Evolutionary conservation across 2,329 filamentous ascomycete genomes (phyloP).

Genomic region (Aspergillus puulaauensis): DNA sequence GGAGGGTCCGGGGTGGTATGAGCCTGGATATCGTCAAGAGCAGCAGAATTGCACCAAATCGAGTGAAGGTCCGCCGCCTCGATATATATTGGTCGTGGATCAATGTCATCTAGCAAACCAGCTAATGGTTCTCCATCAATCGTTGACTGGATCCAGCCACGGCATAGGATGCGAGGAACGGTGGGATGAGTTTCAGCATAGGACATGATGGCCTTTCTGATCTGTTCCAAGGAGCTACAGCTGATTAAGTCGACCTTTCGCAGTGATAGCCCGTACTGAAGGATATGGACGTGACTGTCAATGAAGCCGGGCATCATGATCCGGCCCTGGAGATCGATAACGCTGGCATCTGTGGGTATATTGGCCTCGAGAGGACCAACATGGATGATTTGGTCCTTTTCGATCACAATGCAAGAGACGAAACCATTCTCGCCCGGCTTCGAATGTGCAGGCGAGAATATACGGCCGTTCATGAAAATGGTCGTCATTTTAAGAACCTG

Average conservation of each 20-base stretch:
- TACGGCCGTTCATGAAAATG: slow-evolving; percentile 1
- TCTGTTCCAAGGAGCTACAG: slow-evolving; percentile 43
- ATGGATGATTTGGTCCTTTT: slow-evolving; percentile 40
- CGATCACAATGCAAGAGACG: slow-evolving; percentile 33
- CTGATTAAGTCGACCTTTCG: slow-evolving; percentile 44
- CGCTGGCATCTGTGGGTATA: slow-evolving; percentile 14
- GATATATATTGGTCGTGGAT: slow-evolving; percentile 50
- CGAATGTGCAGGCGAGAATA: not conserved
- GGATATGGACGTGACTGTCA: slow-evolving; percentile 44
- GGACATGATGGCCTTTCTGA: slow-evolving; percentile 38
- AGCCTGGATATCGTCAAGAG: slow-evolving; percentile 45
- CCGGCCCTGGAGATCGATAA: slow-evolving; percentile 35
- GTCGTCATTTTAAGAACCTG: not conserved
- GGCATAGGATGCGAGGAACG: slow-evolving; percentile 45
- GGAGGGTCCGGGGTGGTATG: slow-evolving; percentile 41
- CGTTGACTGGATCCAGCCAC: slow-evolving; percentile 51
- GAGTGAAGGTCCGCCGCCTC: slow-evolving; percentile 51
- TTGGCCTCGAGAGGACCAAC: slow-evolving; percentile 36
- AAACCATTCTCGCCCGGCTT: not conserved
- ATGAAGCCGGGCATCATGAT: slow-evolving; percentile 49
- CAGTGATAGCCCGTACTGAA: slow-evolving; percentile 48
- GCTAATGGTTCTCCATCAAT: slow-evolving; percentile 45
- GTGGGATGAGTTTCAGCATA: slow-evolving; percentile 40
- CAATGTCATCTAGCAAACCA: slow-evolving; percentile 47
- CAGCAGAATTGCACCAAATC: slow-evolving; percentile 50